phyloP scores from a whole-genome alignment of 2,329 filamentous ascomycete species.

The Botrytis aclada region DNA sequence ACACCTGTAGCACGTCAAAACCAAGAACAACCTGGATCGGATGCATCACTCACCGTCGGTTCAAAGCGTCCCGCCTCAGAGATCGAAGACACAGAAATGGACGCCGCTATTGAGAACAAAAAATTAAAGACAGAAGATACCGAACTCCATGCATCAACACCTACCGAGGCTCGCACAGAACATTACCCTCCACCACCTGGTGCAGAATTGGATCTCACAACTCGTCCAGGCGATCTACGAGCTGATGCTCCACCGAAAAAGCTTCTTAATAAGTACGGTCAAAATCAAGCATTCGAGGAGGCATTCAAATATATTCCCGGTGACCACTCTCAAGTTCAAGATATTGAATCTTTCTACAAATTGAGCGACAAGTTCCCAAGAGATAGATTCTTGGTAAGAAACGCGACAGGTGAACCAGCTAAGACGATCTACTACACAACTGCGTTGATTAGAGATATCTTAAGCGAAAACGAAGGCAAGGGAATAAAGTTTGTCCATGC shows the following conservation, averaged over 20 bases:
- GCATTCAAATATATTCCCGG: slow-evolving; percentile 86
- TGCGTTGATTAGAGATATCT: slow-evolving; percentile 76
- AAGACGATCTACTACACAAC: slow-evolving; percentile 98
- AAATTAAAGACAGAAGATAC: slow-evolving; percentile 43
- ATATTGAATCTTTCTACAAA: slow-evolving; percentile 81
- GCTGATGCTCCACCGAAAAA: slow-evolving; percentile 24
- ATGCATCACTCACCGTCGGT: slow-evolving; percentile 28
- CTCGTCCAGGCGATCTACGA: slow-evolving; percentile 30
- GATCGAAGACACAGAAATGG: slow-evolving; percentile 34
- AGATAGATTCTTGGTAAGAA: slow-evolving; percentile 94
- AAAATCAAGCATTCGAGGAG: slow-evolving; percentile 65
- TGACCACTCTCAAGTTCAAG: slow-evolving; percentile 70
- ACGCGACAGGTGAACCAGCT: slow-evolving; percentile 79
- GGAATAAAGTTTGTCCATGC: slow-evolving; percentile 95
- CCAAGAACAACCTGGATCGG: slow-evolving; percentile 29
- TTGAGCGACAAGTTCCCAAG: slow-evolving; percentile 80
- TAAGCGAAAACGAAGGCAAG: slow-evolving; percentile 81
- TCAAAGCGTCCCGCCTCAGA: slow-evolving; percentile 40
- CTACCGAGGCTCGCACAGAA: slow-evolving; percentile 32
- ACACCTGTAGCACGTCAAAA: slow-evolving; percentile 37
- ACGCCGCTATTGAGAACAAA: slow-evolving; percentile 39
- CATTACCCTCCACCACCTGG: slow-evolving; percentile 38
- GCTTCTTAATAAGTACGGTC: slow-evolving; percentile 22
- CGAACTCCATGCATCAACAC: slow-evolving; percentile 24
- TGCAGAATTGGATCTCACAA: slow-evolving; percentile 34